phyloP scores from a whole-genome alignment of 257 asterid species.

The Solanum acaule region DNA sequence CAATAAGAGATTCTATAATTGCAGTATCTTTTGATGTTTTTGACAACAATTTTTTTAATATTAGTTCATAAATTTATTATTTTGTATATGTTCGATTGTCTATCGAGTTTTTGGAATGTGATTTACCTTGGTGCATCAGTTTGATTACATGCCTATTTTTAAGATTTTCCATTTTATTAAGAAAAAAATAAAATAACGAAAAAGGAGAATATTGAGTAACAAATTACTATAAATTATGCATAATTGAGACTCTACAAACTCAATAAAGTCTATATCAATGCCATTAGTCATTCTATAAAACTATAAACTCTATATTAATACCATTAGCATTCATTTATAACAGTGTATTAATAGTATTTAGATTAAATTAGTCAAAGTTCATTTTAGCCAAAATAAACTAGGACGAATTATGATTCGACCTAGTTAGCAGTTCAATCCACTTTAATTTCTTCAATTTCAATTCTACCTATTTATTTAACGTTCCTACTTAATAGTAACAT shows the following conservation, averaged over 20 bases:
- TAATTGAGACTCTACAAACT: background rate
- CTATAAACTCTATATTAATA: too few relatives aligned
- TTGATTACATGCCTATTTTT: background rate
- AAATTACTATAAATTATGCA: background rate
- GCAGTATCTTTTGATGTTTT: background rate
- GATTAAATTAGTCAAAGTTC: too few relatives aligned
- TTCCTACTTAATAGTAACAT: background rate
- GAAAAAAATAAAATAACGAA: background rate
- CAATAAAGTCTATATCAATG: background rate
- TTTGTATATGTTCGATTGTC: background rate
- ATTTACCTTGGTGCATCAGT: background rate
- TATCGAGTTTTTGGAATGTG: background rate
- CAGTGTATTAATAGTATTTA: too few relatives aligned
- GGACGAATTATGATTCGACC: too few relatives aligned
- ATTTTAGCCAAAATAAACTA: too few relatives aligned
- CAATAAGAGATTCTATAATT: background rate
- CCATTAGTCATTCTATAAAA: too few relatives aligned
- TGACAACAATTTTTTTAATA: background rate
- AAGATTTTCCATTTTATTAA: background rate
- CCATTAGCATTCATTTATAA: too few relatives aligned
- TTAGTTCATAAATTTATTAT: background rate
- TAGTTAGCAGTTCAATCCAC: too few relatives aligned
- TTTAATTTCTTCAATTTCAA: background rate
- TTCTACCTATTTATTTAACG: background rate
- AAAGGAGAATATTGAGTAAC: background rate